Evolutionary conservation across 2,329 filamentous ascomycete genomes (phyloP).

Genomic region (Colletotrichum incanum): DNA sequence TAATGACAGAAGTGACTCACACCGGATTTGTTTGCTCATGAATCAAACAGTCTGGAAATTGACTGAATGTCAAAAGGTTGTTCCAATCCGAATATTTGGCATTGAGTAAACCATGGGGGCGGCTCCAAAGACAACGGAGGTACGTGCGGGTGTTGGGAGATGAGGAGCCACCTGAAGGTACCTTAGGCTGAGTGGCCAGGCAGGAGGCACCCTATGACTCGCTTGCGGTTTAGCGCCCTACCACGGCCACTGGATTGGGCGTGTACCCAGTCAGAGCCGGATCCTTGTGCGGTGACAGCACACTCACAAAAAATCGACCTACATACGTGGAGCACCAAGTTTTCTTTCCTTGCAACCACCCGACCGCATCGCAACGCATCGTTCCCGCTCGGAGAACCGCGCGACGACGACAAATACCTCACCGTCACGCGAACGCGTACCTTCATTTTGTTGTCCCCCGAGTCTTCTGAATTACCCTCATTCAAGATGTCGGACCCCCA

Average conservation of each 20-base stretch:
- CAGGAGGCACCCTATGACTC: conserved; percentile 33
- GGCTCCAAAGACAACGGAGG: conserved; percentile 18
- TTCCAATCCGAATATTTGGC: neutral
- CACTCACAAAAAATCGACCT: conserved; percentile 38
- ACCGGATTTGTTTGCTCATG: neutral
- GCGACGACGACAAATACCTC: conserved; percentile 37
- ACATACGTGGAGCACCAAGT: conserved; percentile 39
- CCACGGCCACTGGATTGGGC: conserved; percentile 24
- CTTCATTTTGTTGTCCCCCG: conserved; percentile 37
- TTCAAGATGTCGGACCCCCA: conserved; percentile 88
- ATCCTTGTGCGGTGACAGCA: conserved; percentile 39
- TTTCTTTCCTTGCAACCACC: conserved; percentile 40
- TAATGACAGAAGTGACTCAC: neutral
- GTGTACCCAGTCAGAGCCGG: conserved; percentile 33
- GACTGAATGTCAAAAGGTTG: neutral
- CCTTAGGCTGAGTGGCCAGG: conserved; percentile 20
- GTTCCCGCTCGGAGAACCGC: conserved; percentile 39
- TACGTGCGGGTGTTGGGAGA: conserved; percentile 15
- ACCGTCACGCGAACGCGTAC: conserved; percentile 41
- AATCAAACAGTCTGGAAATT: neutral
- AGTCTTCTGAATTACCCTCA: conserved; percentile 43
- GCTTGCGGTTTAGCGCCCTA: conserved; percentile 43
- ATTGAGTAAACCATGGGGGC: conserved; percentile 14
- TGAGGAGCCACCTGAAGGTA: neutral
- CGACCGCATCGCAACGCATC: conserved; percentile 40